phyloP scores from a whole-genome alignment of 1,284 basidiomycete species.

The Irpex sp. region DNA sequence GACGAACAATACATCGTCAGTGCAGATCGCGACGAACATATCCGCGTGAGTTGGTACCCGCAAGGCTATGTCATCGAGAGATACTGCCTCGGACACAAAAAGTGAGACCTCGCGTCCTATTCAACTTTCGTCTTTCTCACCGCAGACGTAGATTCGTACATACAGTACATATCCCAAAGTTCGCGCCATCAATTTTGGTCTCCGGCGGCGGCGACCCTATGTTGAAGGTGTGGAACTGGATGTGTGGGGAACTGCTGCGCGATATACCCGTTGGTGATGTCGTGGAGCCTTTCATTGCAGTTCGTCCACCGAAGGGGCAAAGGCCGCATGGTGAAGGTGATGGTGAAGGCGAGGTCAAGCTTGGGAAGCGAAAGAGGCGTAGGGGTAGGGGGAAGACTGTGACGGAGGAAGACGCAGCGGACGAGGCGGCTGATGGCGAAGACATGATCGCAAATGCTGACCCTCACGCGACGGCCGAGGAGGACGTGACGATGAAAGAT shows the following conservation, averaged over 20 bases:
- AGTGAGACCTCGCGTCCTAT: constrained; percentile 46
- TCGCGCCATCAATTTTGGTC: constrained; percentile 50
- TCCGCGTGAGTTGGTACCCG: constrained; percentile 88
- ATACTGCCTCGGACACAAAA: constrained; percentile 81
- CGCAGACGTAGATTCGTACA: constrained; percentile 69
- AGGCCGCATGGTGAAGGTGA: constrained; percentile 34
- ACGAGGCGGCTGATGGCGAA: constrained; percentile 18
- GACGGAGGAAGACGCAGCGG: constrained; percentile 19
- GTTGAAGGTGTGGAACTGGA: constrained; percentile 82
- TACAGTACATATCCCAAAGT: constrained; percentile 66
- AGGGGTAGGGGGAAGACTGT: constrained; percentile 19
- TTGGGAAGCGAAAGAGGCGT: constrained; percentile 17
- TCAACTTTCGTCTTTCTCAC: background rate
- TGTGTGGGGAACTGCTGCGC: constrained; percentile 48
- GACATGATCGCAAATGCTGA: constrained; percentile 7
- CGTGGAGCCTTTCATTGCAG: constrained; percentile 61
- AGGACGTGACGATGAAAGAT: constrained; percentile 14
- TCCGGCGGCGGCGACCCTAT: constrained; percentile 86
- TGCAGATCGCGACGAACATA: constrained; percentile 90
- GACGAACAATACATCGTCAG: constrained; percentile 79
- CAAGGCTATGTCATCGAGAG: constrained; percentile 79
- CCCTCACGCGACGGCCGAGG: constrained; percentile 17
- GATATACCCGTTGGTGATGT: constrained; percentile 53
- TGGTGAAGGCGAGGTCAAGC: constrained; percentile 29
- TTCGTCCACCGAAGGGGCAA: constrained; percentile 39